A percentile compares a stretch with the other conserved stretches of the same genome.
These are phyloP conservation scores for Cladosporium sp. DNA, from an alignment of 2,329 filamentous ascomycete species.

Conservation along the genomic window DNA sequence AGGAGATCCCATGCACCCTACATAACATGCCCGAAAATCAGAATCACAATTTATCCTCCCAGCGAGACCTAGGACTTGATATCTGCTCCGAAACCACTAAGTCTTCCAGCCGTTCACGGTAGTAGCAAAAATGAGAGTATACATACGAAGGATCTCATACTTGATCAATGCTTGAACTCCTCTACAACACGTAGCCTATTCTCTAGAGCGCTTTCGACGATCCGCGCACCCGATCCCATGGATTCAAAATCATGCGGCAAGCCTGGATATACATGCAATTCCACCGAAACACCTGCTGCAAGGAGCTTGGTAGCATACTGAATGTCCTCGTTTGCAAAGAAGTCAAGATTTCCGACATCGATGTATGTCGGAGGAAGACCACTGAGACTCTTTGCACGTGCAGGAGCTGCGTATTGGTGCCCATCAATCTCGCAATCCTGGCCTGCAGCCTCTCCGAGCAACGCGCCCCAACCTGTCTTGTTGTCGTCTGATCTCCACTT, in stretches of 20 bases:
- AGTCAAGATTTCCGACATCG: slow-evolving; percentile 41
- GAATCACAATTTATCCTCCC: too few relatives aligned
- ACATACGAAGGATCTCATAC: too few relatives aligned
- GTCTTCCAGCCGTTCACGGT: too few relatives aligned
- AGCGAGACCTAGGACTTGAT: too few relatives aligned
- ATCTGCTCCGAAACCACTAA: too few relatives aligned
- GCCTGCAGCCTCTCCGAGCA: slow-evolving; percentile 36
- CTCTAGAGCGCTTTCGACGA: neutral
- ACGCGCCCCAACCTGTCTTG: slow-evolving; percentile 39
- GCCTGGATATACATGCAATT: slow-evolving; percentile 44
- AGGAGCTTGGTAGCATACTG: slow-evolving; percentile 39
- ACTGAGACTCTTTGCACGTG: slow-evolving; percentile 29
- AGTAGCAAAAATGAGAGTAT: too few relatives aligned
- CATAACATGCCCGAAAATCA: too few relatives aligned
- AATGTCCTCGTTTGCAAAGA: slow-evolving; percentile 40
- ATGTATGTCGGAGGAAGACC: slow-evolving; percentile 44
- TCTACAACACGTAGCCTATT: neutral
- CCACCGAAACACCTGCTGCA: slow-evolving; percentile 38
- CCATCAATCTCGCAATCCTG: slow-evolving; percentile 29
- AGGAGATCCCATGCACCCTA: too few relatives aligned
- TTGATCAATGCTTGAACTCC: neutral
- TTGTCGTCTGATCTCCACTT: slow-evolving; percentile 39
- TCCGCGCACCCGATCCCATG: neutral
- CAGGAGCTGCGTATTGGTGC: slow-evolving; percentile 29
- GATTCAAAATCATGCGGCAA: slow-evolving; percentile 40